Evolutionary conservation across 2,329 filamentous ascomycete species (phyloP).

Genomic region (Talaromyces verruculosus): DNA sequence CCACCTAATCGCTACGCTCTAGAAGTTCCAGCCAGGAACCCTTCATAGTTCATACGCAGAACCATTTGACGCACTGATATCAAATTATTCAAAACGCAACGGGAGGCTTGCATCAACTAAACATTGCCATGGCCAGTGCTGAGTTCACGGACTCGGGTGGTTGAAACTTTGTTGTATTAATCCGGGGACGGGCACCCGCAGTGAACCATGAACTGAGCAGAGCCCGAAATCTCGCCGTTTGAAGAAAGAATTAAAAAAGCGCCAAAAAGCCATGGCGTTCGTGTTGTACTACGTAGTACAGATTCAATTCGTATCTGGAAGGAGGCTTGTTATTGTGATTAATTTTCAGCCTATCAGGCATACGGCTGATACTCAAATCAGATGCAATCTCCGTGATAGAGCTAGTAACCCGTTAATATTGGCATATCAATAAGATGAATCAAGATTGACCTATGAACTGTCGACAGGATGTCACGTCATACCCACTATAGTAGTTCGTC

Average conservation of each 20-base stretch:
- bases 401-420: not conserved
- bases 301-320: not conserved
- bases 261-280: not conserved
- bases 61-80: not conserved
- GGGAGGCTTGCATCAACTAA: not conserved
- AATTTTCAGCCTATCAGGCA: not conserved
- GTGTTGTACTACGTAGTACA: not conserved
- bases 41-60: not conserved
- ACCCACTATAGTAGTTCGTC: too few relatives aligned
- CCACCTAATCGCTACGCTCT: not conserved
- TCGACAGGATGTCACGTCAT: not conserved
- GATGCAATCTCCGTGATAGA: not conserved
- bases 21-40: not conserved
- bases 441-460: not conserved
- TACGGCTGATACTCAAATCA: not conserved
- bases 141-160: not conserved
- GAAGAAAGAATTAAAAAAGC: not conserved
- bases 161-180: not conserved
- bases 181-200: not conserved
- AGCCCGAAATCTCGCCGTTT: conserved; percentile 2
- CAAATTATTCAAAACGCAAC: not conserved
- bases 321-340: not conserved
- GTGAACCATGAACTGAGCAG: not conserved
- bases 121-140: not conserved
- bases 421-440: not conserved